phyloP scores from a whole-genome alignment of 2,329 filamentous ascomycete genomes.

The Sclerotinia glacialis region DNA sequence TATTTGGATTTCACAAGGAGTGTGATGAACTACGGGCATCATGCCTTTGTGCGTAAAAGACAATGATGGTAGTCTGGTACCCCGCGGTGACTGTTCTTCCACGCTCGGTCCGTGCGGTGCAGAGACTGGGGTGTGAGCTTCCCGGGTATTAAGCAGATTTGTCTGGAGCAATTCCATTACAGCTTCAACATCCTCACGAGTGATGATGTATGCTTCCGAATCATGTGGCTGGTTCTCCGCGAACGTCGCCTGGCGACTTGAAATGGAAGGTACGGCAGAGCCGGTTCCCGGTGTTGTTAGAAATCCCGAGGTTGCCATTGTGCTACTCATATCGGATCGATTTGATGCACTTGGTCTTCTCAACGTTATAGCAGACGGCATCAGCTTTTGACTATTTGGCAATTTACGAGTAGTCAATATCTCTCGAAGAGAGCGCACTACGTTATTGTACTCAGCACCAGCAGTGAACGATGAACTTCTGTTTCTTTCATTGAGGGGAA shows the following conservation, averaged over 20 bases:
- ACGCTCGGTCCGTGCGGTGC: not conserved
- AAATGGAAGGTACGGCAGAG: not conserved
- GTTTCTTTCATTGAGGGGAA: constrained; percentile 16
- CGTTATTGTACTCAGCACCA: constrained; percentile 25
- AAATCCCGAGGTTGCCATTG: not conserved
- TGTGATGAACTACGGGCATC: not conserved
- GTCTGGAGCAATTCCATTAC: constrained; percentile 27
- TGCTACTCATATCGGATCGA: not conserved
- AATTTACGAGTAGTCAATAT: constrained; percentile 30
- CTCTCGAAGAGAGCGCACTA: constrained; percentile 30
- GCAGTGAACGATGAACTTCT: constrained; percentile 26
- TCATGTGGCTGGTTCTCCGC: constrained; percentile 8
- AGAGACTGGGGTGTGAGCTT: not conserved
- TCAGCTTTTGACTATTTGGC: constrained; percentile 10
- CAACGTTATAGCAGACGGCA: constrained; percentile 33
- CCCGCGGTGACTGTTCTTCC: not conserved
- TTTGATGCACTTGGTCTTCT: constrained; percentile 28
- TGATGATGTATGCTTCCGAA: constrained; percentile 31
- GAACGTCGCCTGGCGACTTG: not conserved
- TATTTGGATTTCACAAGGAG: constrained; percentile 2
- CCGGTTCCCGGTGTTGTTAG: not conserved
- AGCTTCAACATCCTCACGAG: constrained; percentile 31
- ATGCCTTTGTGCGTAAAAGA: constrained; percentile 21
- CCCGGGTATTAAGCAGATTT: not conserved
- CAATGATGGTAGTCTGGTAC: constrained; percentile 12